Evolutionary conservation across 768 basidiomycete species (phyloP).

Genomic region (Hypholoma sublateritium): DNA sequence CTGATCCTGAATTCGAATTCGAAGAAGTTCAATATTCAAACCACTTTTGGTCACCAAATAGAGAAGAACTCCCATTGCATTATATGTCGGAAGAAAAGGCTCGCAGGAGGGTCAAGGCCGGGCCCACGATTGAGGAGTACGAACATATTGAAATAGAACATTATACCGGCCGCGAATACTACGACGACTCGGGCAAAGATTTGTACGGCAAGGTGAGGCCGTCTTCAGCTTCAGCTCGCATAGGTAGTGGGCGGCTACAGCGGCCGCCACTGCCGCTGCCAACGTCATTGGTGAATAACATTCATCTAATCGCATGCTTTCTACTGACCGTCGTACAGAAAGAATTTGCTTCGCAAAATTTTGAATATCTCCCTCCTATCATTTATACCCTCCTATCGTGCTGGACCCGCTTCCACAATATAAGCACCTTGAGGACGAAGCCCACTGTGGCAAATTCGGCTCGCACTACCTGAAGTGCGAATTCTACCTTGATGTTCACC

Average conservation of each 20-base stretch:
- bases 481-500: slow-evolving; percentile 99
- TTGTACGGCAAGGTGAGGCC: slow-evolving; percentile 49
- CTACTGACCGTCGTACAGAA: slow-evolving; percentile 36
- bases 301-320: slow-evolving; percentile 5
- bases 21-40: slow-evolving; percentile 65
- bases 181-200: slow-evolving; percentile 53
- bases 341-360: slow-evolving; percentile 79
- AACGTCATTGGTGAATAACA: slow-evolving; percentile 54
- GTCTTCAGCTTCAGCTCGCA: slow-evolving; percentile 31
- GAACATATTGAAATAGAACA: slow-evolving; percentile 26
- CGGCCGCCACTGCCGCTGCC: slow-evolving; percentile 64
- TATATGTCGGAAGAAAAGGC: slow-evolving; percentile 70
- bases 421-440: slow-evolving; percentile 94
- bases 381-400: slow-evolving; percentile 93
- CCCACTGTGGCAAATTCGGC: slow-evolving; percentile 99
- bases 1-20: slow-evolving; percentile 62
- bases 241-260: slow-evolving; percentile 60
- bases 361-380: slow-evolving; percentile 73
- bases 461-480: slow-evolving; percentile 98
- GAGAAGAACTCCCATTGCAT: slow-evolving; percentile 48
- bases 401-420: slow-evolving; percentile 93
- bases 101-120: slow-evolving; percentile 40
- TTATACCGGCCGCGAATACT: slow-evolving; percentile 25
- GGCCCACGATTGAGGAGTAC: slow-evolving; percentile 14
- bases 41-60: slow-evolving; percentile 22